Conservation (phyloP, 306 rosid species). For the cucumber (Cucumis sativus) region DNA sequence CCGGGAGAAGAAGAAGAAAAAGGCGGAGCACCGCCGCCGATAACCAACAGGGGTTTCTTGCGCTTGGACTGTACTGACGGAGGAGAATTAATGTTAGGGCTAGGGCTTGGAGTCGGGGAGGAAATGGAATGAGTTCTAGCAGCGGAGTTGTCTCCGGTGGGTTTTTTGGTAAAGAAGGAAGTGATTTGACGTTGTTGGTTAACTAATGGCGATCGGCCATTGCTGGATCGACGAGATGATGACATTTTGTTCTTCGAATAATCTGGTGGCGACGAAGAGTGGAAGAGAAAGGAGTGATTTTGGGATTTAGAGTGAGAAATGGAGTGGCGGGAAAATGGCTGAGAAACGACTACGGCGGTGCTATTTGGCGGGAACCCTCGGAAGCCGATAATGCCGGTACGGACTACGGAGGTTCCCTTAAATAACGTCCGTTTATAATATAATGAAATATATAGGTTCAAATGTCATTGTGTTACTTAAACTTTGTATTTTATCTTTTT, state of each 20-base stretch:
- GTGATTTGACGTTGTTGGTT: slow-evolving; percentile 82
- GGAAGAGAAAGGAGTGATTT: neutral
- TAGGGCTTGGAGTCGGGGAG: slow-evolving; percentile 6
- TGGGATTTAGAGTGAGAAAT: neutral
- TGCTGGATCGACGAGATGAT: slow-evolving; percentile 46
- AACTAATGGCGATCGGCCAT: slow-evolving; percentile 66
- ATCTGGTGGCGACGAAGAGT: neutral
- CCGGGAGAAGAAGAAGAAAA: slow-evolving; percentile 16
- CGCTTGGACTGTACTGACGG: slow-evolving; percentile 46
- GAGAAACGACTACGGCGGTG: neutral
- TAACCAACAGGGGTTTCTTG: slow-evolving; percentile 37
- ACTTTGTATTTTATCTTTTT: too few species aligned
- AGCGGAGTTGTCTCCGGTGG: slow-evolving; percentile 1
- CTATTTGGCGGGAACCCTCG: slow-evolving; percentile 27
- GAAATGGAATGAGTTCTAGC: slow-evolving; percentile 11
- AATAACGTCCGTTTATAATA: too few species aligned
- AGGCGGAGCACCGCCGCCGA: slow-evolving; percentile 18
- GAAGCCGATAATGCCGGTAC: neutral
- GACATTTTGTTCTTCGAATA: slow-evolving; percentile 23
- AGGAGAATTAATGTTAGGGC: slow-evolving; percentile 33
- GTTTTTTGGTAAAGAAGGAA: slow-evolving; percentile 54
- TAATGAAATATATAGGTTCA: too few species aligned
- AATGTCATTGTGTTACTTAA: too few species aligned
- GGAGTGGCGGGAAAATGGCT: neutral
- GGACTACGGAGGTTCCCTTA: neutral